Percentiles rank a stretch among this genome's conserved stretches.
These are phyloP conservation scores for Leishmania arabica DNA, from an alignment of 208 protist genomes.

Conservation along the genomic window DNA sequence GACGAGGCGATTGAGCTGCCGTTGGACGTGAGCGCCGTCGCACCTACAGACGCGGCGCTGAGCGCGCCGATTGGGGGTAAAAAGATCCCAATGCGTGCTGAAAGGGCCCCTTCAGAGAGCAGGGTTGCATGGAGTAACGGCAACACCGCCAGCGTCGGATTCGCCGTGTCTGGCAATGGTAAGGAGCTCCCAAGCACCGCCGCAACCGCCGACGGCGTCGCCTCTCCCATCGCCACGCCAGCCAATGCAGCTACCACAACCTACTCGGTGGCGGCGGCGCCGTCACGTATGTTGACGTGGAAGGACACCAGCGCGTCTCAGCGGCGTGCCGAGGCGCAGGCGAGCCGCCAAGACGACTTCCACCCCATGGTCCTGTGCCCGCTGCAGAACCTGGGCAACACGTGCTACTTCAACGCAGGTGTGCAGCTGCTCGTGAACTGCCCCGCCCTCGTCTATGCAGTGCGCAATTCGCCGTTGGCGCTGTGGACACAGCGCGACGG, in stretches of 20 bases:
- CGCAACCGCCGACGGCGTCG: neutral
- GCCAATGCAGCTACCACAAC: neutral
- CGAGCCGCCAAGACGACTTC: slow-evolving; percentile 30
- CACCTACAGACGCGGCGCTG: neutral
- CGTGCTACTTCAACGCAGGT: slow-evolving; percentile 97
- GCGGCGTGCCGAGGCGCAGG: slow-evolving; percentile 21
- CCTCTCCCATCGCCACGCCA: slow-evolving; percentile 1
- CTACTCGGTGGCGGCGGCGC: neutral
- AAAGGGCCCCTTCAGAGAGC: neutral
- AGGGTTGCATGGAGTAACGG: neutral
- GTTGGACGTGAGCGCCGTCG: neutral
- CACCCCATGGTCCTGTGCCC: slow-evolving; percentile 74
- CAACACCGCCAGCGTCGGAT: neutral
- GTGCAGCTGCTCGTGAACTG: slow-evolving; percentile 95
- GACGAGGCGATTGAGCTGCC: slow-evolving; percentile 20
- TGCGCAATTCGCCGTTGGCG: slow-evolving; percentile 51
- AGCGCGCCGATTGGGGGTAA: neutral
- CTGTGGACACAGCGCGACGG: slow-evolving; percentile 1
- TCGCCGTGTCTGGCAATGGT: neutral
- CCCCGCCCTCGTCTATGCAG: slow-evolving; percentile 59
- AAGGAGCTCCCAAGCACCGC: neutral
- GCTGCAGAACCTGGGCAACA: slow-evolving; percentile 96
- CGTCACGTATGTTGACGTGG: slow-evolving; percentile 8
- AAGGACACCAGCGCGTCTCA: slow-evolving; percentile 14
- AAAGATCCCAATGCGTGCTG: neutral